These are phyloP conservation scores for Cryptococcus wingfieldii DNA, from an alignment of 1,284 basidiomycete genomes.

Conservation along the genomic window DNA sequence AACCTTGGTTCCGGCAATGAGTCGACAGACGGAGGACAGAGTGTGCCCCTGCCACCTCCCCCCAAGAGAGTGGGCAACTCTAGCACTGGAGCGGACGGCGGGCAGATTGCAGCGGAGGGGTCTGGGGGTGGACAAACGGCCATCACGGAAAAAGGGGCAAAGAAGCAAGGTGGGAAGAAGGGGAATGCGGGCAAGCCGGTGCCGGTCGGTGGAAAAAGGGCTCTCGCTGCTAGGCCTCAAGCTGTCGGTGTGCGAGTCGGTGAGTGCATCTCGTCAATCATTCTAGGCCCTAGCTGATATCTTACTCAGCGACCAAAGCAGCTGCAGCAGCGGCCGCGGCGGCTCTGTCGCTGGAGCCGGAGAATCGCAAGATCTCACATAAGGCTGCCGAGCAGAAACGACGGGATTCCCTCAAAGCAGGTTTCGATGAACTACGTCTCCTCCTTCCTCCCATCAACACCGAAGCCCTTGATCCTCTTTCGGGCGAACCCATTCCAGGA, in stretches of 20 bases:
- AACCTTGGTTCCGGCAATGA: slow-evolving; percentile 57
- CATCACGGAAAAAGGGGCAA: background rate
- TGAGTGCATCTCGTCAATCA: slow-evolving; percentile 9
- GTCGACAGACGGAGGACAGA: background rate
- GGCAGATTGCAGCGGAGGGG: background rate
- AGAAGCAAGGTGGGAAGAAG: background rate
- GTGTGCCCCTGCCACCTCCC: slow-evolving; percentile 3
- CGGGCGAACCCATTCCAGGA: slow-evolving; percentile 67
- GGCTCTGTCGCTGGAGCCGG: slow-evolving; percentile 30
- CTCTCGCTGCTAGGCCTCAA: slow-evolving; percentile 34
- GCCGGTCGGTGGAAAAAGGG: slow-evolving; percentile 29
- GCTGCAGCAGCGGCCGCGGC: slow-evolving; percentile 31
- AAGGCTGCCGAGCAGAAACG: slow-evolving; percentile 97
- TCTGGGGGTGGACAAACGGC: background rate
- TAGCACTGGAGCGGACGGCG: background rate
- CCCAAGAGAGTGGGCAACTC: slow-evolving; percentile 2
- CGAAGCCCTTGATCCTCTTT: slow-evolving; percentile 64
- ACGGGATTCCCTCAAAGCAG: slow-evolving; percentile 89
- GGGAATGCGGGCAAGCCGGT: slow-evolving; percentile 1
- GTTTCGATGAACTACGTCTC: slow-evolving; percentile 86
- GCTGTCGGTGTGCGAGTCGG: slow-evolving; percentile 33
- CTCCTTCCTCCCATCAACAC: slow-evolving; percentile 75
- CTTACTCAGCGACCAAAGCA: slow-evolving; percentile 29
- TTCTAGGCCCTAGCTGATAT: background rate
- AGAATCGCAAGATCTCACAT: slow-evolving; percentile 71